Conservation (phyloP, 108 stramenopile species). For the Chaetoceros muelleri region DNA sequence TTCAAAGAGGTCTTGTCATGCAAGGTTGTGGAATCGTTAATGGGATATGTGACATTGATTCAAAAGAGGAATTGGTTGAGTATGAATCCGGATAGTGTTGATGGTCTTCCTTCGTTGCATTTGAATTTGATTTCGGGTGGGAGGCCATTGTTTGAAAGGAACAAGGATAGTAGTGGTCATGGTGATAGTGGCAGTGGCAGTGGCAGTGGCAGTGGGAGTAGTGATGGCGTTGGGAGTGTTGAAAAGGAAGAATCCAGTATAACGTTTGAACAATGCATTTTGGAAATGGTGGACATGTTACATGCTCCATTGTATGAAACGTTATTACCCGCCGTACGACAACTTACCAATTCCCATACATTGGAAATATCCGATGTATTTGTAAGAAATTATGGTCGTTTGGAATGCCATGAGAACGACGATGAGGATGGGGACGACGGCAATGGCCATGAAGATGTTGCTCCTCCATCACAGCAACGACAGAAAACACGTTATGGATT, state of each 20-base stretch:
- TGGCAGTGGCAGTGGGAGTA: no score
- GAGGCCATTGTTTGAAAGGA: conserved; percentile 30
- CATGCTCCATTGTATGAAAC: conserved; percentile 35
- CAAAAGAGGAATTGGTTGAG: conserved; percentile 38
- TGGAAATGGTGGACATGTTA: conserved; percentile 25
- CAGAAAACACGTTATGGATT: conserved; percentile 26
- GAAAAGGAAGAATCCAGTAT: neutral
- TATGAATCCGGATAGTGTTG: conserved; percentile 63
- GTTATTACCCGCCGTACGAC: conserved; percentile 29
- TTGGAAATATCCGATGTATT: conserved; percentile 59
- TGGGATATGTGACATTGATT: conserved; percentile 10
- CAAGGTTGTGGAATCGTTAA: neutral
- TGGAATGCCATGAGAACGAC: conserved; percentile 1
- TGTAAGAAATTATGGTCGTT: conserved; percentile 49
- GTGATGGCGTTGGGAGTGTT: neutral
- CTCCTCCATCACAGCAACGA: no score
- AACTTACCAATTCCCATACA: conserved; percentile 14
- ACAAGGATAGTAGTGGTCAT: neutral
- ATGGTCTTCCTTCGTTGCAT: conserved; percentile 63
- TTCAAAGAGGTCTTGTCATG: neutral
- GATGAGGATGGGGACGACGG: conserved; percentile 11
- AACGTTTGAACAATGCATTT: conserved; percentile 26
- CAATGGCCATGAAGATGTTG: neutral
- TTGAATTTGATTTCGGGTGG: conserved; percentile 53
- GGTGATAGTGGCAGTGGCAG: neutral